Base-by-base conservation (phyloP, 2,329 filamentous ascomycete species). In the Ophiostoma sp. region DNA sequence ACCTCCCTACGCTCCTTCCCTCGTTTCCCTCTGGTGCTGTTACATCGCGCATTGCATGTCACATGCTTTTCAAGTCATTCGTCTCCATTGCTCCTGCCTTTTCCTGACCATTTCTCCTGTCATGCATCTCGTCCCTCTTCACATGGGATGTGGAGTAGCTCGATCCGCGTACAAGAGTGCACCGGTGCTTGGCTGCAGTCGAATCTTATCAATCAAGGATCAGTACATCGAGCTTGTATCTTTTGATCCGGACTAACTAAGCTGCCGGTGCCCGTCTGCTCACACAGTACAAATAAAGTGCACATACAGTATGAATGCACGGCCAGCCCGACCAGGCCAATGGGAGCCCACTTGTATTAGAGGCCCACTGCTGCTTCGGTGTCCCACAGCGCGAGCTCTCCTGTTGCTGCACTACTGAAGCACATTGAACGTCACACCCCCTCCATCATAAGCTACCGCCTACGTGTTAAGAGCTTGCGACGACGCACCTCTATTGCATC, bases 161-260 rank as follows among this genome's bases (percentile, higher is more conserved):
- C 27, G 49, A 55, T 55, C 49, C 49, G 49, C 49, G 8, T 12
- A 36, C 45, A 40, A 38, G 38, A 7, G 58, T 41, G 36, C 58
- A 38, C 44, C 52, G 2, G 38, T 40, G 36, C 18, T 52, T 65
- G 62, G 27, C 69, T 68, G 69, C 66, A 68, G 58, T n/a, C 38
- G 47, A 64, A 70, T 70, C 69, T 70, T 70, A 70, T 70, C 69
- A 70, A 70, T 70, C 69, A 68, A 55, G 7, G 49, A 69, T 69
- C 66, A 69, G 68, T 68, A 68, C 66, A 47, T 63, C 1, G 41
- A 0, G 5, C 11, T 6, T 64, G 63, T 47, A 47, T 27, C n/a
- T 27, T 36, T 27, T 18, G 36, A 5, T 27, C 12, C 65, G 64
- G 64, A 62, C 40, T 47, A 65, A 66, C 27, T 45, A 7, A n/a